A percentile compares a stretch with the other conserved stretches of the same genome.
These are phyloP conservation scores for Hansenula sp. DNA, from an alignment of 1,139 yeast species.

Conservation along the genomic window DNA sequence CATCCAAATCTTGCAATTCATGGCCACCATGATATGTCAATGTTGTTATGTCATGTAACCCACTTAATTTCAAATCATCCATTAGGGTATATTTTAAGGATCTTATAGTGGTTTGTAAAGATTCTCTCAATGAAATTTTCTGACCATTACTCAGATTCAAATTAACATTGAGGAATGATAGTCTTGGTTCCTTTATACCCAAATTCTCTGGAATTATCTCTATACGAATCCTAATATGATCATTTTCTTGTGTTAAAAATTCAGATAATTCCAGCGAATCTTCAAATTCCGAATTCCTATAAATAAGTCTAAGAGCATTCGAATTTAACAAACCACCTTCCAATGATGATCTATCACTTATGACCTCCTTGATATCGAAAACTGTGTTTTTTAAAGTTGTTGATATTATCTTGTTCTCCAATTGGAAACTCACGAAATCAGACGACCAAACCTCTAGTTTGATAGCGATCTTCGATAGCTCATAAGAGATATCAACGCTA, in stretches of 20 bases:
- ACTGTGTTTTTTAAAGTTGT: constrained; percentile 23
- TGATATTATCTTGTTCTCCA: constrained; percentile 14
- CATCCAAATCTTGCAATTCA: constrained; percentile 4
- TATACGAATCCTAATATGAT: constrained; percentile 10
- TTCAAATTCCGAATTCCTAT: constrained; percentile 1
- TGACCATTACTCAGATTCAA: constrained; percentile 17
- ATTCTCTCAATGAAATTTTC: constrained; percentile 9
- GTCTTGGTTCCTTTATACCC: constrained; percentile 5
- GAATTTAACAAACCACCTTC: constrained; percentile 16
- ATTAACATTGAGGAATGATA: constrained; percentile 14
- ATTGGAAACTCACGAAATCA: constrained; percentile 10
- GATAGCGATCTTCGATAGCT: constrained; percentile 10
- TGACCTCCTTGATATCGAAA: constrained; percentile 20
- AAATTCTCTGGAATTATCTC: constrained; percentile 12
- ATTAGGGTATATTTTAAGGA: constrained; percentile 13
- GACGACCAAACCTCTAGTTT: constrained; percentile 17
- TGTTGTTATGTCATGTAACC: constrained; percentile 10
- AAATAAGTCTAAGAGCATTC: constrained; percentile 11
- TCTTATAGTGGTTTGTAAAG: constrained; percentile 9
- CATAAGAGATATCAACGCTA: constrained; percentile 14
- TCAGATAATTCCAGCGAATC: background rate
- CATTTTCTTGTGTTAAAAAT: constrained; percentile 1
- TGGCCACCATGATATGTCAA: constrained; percentile 18
- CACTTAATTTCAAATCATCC: constrained; percentile 10
- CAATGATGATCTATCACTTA: constrained; percentile 15